Percentiles rank a stretch among this genome's conserved stretches.
Evolutionary conservation across 2,329 filamentous ascomycete genomes (phyloP).

Genomic region (Teratosphaeria epicoccoides): DNA sequence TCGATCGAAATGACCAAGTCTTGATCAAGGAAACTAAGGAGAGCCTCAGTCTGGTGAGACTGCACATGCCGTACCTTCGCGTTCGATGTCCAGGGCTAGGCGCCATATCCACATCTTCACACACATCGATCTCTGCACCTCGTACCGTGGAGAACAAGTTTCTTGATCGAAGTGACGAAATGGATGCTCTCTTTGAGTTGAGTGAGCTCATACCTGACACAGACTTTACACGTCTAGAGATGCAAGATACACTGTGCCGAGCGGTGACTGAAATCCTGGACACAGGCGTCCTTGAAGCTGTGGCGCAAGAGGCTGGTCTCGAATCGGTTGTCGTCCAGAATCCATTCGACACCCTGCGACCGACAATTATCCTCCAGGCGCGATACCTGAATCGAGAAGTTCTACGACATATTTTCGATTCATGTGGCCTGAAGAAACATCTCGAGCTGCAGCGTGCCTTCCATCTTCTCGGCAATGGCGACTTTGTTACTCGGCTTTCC

Average conservation of each 20-base stretch:
- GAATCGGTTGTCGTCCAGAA: not conserved
- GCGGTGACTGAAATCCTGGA: not conserved
- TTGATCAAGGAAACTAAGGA: conserved; percentile 70
- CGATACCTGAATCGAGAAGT: conserved; percentile 67
- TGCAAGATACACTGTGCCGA: not conserved
- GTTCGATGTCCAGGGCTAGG: not conserved
- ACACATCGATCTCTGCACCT: not conserved
- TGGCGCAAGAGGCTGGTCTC: not conserved
- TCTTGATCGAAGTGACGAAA: not conserved
- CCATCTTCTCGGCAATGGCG: conserved; percentile 72
- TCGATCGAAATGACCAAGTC: conserved; percentile 51
- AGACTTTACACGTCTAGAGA: not conserved
- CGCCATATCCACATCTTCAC: too few relatives aligned
- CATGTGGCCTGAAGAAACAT: conserved; percentile 62
- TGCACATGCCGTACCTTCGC: conserved; percentile 58
- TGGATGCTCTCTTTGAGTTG: not conserved
- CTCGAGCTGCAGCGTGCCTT: conserved; percentile 67
- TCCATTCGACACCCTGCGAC: conserved; percentile 25
- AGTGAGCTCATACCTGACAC: not conserved
- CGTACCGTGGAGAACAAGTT: not conserved
- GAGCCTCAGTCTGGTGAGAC: conserved; percentile 61
- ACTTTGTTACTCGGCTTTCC: conserved; percentile 69
- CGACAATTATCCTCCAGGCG: conserved; percentile 63
- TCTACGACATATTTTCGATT: conserved; percentile 63
- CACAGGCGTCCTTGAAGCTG: not conserved